A percentile compares a stretch with the other conserved stretches of the same genome.
Evolutionary conservation across 306 rosid species (phyloP).

Genomic region (Fragaria nilgerrensis): DNA sequence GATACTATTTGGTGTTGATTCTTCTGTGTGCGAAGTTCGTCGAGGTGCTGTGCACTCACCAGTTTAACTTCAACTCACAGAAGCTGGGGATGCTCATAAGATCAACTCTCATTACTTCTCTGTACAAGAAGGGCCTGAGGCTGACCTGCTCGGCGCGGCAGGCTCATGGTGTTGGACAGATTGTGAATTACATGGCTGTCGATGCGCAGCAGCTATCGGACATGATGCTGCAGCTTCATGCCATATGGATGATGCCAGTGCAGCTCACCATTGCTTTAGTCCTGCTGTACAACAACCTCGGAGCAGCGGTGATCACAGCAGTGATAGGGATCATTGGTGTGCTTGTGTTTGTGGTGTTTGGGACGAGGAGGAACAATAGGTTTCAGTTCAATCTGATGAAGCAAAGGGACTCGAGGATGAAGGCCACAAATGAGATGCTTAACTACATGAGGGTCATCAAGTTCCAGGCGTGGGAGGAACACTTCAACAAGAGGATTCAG

Average conservation of each 20-base stretch:
- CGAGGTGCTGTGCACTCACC: constrained; percentile 73
- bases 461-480: constrained; percentile 98
- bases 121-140: constrained; percentile 85
- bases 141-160: constrained; percentile 76
- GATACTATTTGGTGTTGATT: constrained; percentile 69
- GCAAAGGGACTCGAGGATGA: constrained; percentile 88
- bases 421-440: constrained; percentile 94
- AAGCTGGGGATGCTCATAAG: constrained; percentile 93
- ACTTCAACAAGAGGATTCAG: constrained; percentile 67
- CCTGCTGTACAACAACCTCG: constrained; percentile 62
- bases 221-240: constrained; percentile 87
- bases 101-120: constrained; percentile 67
- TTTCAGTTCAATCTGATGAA: constrained; percentile 68
- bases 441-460: constrained; percentile 94
- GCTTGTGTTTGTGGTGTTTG: constrained; percentile 39
- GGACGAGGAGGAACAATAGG: constrained; percentile 47
- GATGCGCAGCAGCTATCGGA: constrained; percentile 88
- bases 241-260: constrained; percentile 88
- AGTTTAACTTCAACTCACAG: constrained; percentile 86
- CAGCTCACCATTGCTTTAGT: constrained; percentile 60
- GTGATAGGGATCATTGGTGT: constrained; percentile 46
- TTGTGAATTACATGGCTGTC: constrained; percentile 96
- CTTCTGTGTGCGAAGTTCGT: constrained; percentile 67
- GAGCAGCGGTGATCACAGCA: constrained; percentile 53
- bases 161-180: constrained; percentile 86